phyloP scores from a whole-genome alignment of 495 filamentous ascomycete species.

The Penicillium canescens region DNA sequence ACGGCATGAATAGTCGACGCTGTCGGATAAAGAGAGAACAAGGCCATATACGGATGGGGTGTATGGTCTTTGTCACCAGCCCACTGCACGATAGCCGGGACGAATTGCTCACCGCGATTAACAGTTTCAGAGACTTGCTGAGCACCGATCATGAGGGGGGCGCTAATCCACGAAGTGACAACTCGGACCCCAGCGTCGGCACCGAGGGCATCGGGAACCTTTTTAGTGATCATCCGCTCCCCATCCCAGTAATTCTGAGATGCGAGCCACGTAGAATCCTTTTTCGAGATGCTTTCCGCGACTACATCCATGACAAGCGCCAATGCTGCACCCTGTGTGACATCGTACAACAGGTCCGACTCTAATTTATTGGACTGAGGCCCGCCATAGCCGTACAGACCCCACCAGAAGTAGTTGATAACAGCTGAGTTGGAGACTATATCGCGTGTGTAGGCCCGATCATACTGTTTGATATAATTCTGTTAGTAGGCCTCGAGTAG shows the following conservation, averaged over 20 bases:
- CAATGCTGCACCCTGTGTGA: constrained; percentile 23
- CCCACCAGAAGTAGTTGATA: constrained; percentile 30
- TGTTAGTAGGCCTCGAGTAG: neutral
- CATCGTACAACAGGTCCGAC: constrained; percentile 26
- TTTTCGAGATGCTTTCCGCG: constrained; percentile 15
- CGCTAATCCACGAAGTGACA: constrained; percentile 28
- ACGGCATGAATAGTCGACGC: constrained; percentile 24
- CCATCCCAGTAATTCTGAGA: constrained; percentile 11
- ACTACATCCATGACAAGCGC: constrained; percentile 23
- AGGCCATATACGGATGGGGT: constrained; percentile 27
- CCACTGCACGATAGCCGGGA: constrained; percentile 33
- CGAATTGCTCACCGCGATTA: constrained; percentile 24
- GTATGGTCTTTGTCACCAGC: constrained; percentile 25
- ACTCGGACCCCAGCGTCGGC: constrained; percentile 15
- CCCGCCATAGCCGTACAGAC: constrained; percentile 25
- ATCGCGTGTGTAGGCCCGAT: constrained; percentile 30
- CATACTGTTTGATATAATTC: constrained; percentile 17
- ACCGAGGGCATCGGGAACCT: constrained; percentile 21
- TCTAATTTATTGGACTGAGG: constrained; percentile 27
- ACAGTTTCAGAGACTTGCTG: constrained; percentile 22
- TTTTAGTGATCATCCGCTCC: constrained; percentile 24
- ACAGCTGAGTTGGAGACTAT: constrained; percentile 26
- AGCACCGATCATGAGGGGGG: constrained; percentile 30
- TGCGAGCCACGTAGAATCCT: constrained; percentile 10
- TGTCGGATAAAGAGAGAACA: constrained; percentile 28